Evolutionary conservation across 2,329 filamentous ascomycete genomes (phyloP).

Genomic region (Sporothrix sp.): DNA sequence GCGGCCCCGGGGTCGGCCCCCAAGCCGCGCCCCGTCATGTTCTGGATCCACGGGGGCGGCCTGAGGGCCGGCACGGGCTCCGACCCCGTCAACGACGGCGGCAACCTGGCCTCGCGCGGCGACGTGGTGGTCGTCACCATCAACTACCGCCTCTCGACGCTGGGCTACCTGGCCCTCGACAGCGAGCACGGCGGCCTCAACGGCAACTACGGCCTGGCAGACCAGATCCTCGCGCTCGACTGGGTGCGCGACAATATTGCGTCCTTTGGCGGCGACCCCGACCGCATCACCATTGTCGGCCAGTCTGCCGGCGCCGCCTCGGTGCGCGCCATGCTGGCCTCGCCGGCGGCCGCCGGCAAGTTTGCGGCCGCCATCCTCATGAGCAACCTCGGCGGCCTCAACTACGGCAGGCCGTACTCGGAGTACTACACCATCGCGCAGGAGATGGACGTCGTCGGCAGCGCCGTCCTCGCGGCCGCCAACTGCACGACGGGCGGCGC

Average conservation of each 20-base stretch:
- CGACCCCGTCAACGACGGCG: conserved; percentile 37
- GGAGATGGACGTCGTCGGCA: conserved; percentile 38
- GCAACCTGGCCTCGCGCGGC: conserved; percentile 46
- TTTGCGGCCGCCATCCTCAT: conserved; percentile 38
- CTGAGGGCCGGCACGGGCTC: conserved; percentile 39
- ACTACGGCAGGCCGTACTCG: conserved; percentile 49
- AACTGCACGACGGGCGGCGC: conserved; percentile 36
- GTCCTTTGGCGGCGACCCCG: conserved; percentile 47
- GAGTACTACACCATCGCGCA: conserved; percentile 47
- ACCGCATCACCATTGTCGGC: conserved; percentile 46
- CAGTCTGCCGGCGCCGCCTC: conserved; percentile 44
- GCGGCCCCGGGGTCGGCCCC: conserved; percentile 9
- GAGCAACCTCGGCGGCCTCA: conserved; percentile 33
- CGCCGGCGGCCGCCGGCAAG: conserved; percentile 36
- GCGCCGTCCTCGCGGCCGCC: conserved; percentile 40
- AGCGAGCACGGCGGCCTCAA: conserved; percentile 31
- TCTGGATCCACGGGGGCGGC: conserved; percentile 42
- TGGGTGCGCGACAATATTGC: conserved; percentile 43
- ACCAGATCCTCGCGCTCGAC: conserved; percentile 39
- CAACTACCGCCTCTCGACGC: conserved; percentile 49
- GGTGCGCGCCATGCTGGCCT: conserved; percentile 40
- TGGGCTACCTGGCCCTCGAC: conserved; percentile 48
- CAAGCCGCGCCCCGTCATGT: conserved; percentile 28
- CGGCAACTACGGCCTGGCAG: conserved; percentile 40
- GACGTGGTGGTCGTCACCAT: conserved; percentile 50